A percentile compares a stretch with the other conserved stretches of the same genome.
phyloP scores from a whole-genome alignment of 129 eudicot species.

The Mikania micrantha region DNA sequence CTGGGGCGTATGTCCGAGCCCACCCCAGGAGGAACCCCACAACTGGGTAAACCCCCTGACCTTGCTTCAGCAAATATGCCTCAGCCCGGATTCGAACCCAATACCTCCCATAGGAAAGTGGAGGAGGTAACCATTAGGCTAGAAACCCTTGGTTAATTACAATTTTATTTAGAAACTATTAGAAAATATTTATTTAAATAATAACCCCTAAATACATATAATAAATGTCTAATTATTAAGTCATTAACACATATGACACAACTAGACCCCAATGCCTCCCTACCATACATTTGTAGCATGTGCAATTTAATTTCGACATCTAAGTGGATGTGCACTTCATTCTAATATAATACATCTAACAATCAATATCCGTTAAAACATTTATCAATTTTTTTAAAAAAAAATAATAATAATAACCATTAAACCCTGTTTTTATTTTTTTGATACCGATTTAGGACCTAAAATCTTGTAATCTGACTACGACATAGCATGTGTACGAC shows the following conservation, averaged over 20 bases:
- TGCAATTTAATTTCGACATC: constrained; percentile 24
- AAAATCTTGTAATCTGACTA: constrained; percentile 6
- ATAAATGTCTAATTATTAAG: constrained; percentile 2
- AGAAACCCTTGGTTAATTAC: too few species aligned
- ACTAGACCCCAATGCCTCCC: constrained; percentile 33
- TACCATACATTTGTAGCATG: constrained; percentile 31
- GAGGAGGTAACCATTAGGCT: too few species aligned
- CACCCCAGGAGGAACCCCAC: too few species aligned
- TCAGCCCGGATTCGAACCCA: too few species aligned
- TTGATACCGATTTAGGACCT: constrained; percentile 1
- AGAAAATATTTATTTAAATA: not conserved
- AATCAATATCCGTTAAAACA: constrained; percentile 7
- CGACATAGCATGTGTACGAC: constrained; percentile 32
- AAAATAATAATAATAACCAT: not conserved
- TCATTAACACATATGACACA: constrained; percentile 11
- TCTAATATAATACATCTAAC: not conserved
- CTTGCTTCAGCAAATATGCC: too few species aligned
- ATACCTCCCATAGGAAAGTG: too few species aligned
- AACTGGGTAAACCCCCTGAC: too few species aligned
- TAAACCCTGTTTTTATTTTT: not conserved
- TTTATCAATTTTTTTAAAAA: constrained; percentile 2
- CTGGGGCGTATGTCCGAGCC: too few species aligned
- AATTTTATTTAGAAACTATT: not conserved
- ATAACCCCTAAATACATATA: not conserved
- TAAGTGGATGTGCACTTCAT: constrained; percentile 4